Base-by-base conservation (phyloP, 768 basidiomycete genomes). In the Kwoniella sp. region DNA sequence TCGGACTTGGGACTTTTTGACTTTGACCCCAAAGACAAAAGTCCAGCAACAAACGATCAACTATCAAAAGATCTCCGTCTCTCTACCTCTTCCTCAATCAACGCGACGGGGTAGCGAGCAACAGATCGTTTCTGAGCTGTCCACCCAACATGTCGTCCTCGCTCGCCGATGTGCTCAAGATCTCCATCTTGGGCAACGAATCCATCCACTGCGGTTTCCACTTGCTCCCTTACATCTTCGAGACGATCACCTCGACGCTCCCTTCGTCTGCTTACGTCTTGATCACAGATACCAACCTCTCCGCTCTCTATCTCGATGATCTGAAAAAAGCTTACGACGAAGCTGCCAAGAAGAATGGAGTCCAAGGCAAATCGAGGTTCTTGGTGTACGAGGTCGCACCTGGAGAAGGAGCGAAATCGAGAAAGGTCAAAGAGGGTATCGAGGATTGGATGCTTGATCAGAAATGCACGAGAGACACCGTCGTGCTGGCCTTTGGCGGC, bases 151-250 rank as follows among this genome's bases (percentile, higher is more conserved):
- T 50, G 52, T 63, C 68, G 55, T 62, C 67, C 12, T 69, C 68
- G 17, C 54, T 70, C 20, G 74, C 73, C 20, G 88, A 90, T 82
- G 83, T 92, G 38, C 81, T 86, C 78, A 90, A 88, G 79, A 89
- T 95, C 63, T 87, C 89, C 48, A 93, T 95, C 79, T 85, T 94
- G 30, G 89, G 89, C 41, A 90, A 85, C 72, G 88, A 94, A 30
- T 86, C 89, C 45, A 96, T 98, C 70, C 94, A 93, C 79, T 91
- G 91, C 73, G 94, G 94, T 37, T 94, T 97, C 75, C 93, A 93
- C 79, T 87, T 99, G 63, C 85, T 91, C 68, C 87, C 90, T 1
- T 90, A 98, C 85, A 74, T 81, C 69, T 78, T 81, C 63, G 70
- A 82, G 45, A 95, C 90, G 20, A 87, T 94, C 65, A 82, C 91